Evolutionary conservation across 345 rosid species (phyloP).

Genomic region (Noccaea caerulescens): DNA sequence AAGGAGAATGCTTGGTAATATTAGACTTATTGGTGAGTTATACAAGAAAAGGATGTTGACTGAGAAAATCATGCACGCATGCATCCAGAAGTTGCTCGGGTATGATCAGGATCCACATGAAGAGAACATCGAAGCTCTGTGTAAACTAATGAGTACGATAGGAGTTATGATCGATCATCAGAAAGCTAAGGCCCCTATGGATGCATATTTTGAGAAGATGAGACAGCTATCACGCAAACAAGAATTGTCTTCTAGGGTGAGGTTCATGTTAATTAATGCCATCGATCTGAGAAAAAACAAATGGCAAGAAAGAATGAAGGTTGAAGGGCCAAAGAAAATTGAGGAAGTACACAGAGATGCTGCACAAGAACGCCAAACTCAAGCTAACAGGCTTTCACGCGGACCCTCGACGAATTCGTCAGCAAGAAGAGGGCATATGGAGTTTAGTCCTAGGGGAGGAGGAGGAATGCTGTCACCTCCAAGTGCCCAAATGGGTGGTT

Average conservation of each 20-base stretch:
- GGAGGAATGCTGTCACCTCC: slow-evolving; percentile 70
- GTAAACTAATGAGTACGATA: slow-evolving; percentile 92
- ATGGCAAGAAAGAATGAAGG: slow-evolving; percentile 99
- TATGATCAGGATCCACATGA: slow-evolving; percentile 79
- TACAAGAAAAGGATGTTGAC: slow-evolving; percentile 93
- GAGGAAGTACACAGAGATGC: slow-evolving; percentile 99
- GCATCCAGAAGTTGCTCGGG: slow-evolving; percentile 79
- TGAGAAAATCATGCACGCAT: slow-evolving; percentile 90
- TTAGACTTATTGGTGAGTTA: slow-evolving; percentile 95
- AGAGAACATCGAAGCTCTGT: slow-evolving; percentile 91
- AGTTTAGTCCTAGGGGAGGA: slow-evolving; percentile 71
- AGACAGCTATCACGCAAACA: slow-evolving; percentile 62
- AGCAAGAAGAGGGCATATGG: slow-evolving; percentile 69
- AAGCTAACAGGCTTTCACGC: slow-evolving; percentile 70
- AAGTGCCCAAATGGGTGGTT: slow-evolving; percentile 67
- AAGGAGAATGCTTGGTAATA: slow-evolving; percentile 92
- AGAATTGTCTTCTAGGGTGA: slow-evolving; percentile 81
- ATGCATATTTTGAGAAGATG: slow-evolving; percentile 82
- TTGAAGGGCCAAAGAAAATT: slow-evolving; percentile 98
- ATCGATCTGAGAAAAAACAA: slow-evolving; percentile 89
- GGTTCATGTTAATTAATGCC: slow-evolving; percentile 90
- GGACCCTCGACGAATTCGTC: slow-evolving; percentile 64
- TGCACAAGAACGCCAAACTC: slow-evolving; percentile 92
- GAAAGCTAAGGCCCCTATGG: slow-evolving; percentile 69
- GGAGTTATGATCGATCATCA: slow-evolving; percentile 87